A percentile compares a stretch with the other conserved stretches of the same genome.
Conservation (phyloP, 768 basidiomycete species). For the Gyrodon lividus region DNA sequence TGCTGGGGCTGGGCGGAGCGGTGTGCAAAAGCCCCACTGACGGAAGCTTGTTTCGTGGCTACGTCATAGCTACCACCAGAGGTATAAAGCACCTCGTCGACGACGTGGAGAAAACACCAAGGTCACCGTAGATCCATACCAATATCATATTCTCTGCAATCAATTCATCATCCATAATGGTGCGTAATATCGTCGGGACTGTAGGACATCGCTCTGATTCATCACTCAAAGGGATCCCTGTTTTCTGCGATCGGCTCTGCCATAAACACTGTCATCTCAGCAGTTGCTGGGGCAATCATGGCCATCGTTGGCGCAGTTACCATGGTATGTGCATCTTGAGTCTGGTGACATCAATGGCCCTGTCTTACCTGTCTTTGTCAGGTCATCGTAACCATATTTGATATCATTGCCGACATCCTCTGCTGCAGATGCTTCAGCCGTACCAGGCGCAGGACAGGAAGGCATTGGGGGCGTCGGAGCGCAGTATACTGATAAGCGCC, state of each 20-base stretch:
- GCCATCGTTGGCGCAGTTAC: constrained; percentile 58
- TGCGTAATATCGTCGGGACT: neutral
- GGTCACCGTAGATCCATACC: too few species aligned
- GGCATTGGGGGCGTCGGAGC: neutral
- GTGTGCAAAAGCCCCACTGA: too few species aligned
- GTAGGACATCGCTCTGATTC: too few species aligned
- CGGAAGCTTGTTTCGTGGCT: too few species aligned
- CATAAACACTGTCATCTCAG: constrained; percentile 57
- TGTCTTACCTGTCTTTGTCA: constrained; percentile 23
- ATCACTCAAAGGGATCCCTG: constrained; percentile 48
- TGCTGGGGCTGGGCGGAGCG: too few species aligned
- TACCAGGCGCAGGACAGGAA: constrained; percentile 11
- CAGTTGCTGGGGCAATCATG: constrained; percentile 50
- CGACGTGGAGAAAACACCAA: too few species aligned
- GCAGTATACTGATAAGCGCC: neutral
- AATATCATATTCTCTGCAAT: too few species aligned
- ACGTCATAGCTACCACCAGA: too few species aligned
- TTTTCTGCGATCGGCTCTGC: constrained; percentile 63
- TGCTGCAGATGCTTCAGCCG: constrained; percentile 39
- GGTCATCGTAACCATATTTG: constrained; percentile 66
- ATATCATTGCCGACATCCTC: constrained; percentile 52
- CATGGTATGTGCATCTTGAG: constrained; percentile 40
- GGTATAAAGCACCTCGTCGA: too few species aligned
- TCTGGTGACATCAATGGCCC: neutral
- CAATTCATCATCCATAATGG: constrained; percentile 1